Base-by-base conservation (phyloP, 768 basidiomycete genomes). In the Suillus occidentalis region DNA sequence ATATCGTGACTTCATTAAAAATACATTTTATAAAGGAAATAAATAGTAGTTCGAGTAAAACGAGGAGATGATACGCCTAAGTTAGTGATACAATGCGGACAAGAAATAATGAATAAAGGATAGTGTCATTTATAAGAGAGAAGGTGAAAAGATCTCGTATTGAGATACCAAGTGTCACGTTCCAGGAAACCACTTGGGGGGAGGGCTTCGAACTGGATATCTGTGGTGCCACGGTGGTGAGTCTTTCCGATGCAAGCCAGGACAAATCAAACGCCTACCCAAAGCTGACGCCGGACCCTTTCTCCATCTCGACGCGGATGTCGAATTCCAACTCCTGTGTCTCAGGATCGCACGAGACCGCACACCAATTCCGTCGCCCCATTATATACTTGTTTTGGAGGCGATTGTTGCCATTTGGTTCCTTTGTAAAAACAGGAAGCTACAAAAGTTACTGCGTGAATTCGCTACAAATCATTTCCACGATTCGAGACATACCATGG, bases 361-460 rank as follows among this genome's bases (percentile, higher is more conserved):
- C 82, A 71, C 91, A 91, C 89, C 94, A 99, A 75, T 98, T 98
- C 43, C 96, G 85, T 63, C 86, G 80, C 2, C 92, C 94, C 89
- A 95, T 95, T 64, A 97, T 88, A 70, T 84, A 89, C 71, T 88
- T 91, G 63, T 88, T 86, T 74, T 92, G 93, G 3, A 34, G 18
- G 43, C 90, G 84, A n/a, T 82, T 65, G 37, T 83, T 80, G 0
- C 94, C 96, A 68, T 93, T 86, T 1, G 95, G 86, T 49, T 96
- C 94, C 14, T 80, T 81, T 10, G 79, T 72, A 76, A 97, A 97
- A 9, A 97, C 69, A 3, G 94, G 92, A 40, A 92, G 73, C 93
- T 93, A 64, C 18, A 50, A 49, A 22, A 45, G 56, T 16, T n/a
- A 39, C n/a, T 3, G n/a, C 62, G 28, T 36, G 25, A 63, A 12